Evolutionary conservation across 495 filamentous ascomycete genomes (phyloP).

Genomic region (Neurospora sp.): DNA sequence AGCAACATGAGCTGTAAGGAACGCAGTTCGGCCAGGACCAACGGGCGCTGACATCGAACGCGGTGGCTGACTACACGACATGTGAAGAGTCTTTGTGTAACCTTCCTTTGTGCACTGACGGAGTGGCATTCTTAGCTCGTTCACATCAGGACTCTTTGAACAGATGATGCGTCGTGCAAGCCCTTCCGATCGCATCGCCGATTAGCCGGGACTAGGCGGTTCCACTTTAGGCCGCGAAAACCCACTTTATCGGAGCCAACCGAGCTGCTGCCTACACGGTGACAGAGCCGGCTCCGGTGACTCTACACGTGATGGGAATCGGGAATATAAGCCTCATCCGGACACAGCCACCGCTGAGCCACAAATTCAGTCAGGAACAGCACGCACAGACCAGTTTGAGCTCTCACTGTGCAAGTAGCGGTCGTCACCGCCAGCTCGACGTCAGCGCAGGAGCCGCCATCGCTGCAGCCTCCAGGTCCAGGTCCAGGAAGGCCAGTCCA

Average conservation of each 20-base stretch:
- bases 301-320: background rate
- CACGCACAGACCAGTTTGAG: background rate
- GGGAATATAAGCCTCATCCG: background rate
- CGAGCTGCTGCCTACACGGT: background rate
- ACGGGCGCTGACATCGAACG: background rate
- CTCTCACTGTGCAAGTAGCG: background rate
- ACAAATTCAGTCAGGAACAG: background rate
- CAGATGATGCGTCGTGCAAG: background rate
- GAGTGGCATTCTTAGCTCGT: background rate
- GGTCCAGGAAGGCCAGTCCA: conserved; percentile 3
- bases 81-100: background rate
- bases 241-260: background rate
- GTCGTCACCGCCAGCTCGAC: background rate
- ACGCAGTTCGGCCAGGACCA: background rate
- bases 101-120: background rate
- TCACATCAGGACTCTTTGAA: background rate
- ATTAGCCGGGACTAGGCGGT: background rate
- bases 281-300: background rate
- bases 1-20: background rate
- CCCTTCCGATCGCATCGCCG: background rate
- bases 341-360: background rate
- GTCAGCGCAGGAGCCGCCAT: background rate
- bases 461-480: background rate
- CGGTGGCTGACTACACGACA: background rate
- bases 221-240: background rate